Conservation (phyloP, 768 basidiomycete species). For the Collybiopsis luxurians region DNA sequence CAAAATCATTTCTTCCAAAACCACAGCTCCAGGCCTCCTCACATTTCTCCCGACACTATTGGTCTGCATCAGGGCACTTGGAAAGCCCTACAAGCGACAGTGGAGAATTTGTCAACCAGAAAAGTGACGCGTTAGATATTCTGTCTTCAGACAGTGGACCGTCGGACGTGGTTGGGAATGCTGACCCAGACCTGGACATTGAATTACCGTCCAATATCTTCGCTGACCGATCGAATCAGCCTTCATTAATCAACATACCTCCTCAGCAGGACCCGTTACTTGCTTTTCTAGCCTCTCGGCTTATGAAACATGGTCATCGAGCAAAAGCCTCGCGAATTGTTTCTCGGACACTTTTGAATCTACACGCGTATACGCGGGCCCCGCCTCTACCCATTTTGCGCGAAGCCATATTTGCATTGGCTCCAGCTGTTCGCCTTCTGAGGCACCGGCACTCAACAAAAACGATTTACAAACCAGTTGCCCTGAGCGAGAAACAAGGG, state of each 20-base stretch:
- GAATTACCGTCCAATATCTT: constrained; percentile 1
- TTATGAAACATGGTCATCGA: constrained; percentile 66
- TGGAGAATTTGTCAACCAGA: background rate
- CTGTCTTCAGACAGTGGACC: background rate
- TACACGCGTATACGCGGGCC: constrained; percentile 72
- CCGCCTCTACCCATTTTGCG: constrained; percentile 81
- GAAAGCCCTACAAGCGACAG: background rate
- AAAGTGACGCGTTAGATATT: background rate
- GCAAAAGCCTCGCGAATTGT: constrained; percentile 55
- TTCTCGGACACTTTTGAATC: constrained; percentile 62
- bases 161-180: background rate
- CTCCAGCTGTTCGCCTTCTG: constrained; percentile 67
- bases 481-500: constrained; percentile 80
- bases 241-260: constrained; percentile 51
- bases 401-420: constrained; percentile 61
- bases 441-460: constrained; percentile 65
- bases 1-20: background rate
- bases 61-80: too few species aligned
- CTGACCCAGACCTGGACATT: constrained; percentile 7
- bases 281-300: constrained; percentile 56
- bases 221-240: constrained; percentile 5
- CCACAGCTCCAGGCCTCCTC: too few species aligned
- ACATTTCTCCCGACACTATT: too few species aligned
- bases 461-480: constrained; percentile 59
- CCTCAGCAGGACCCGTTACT: constrained; percentile 77